phyloP scores from a whole-genome alignment of 108 stramenopile genomes.

The Cyclotella sp. region DNA sequence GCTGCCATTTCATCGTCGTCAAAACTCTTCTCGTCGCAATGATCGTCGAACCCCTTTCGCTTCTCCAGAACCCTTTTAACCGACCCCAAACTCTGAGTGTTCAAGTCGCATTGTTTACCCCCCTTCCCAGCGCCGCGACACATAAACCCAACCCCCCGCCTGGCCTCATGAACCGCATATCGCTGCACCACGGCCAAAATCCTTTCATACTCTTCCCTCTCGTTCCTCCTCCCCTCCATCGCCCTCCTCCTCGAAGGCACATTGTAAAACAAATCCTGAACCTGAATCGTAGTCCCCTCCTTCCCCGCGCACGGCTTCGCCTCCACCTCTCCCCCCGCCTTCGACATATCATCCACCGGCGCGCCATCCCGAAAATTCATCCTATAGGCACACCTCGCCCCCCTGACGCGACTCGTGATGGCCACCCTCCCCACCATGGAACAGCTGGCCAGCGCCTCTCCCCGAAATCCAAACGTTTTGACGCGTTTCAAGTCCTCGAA shows the following conservation, averaged over 20 bases:
- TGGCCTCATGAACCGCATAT: slow-evolving; percentile 92
- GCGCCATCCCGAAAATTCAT: slow-evolving; percentile 86
- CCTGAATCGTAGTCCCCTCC: slow-evolving; percentile 91
- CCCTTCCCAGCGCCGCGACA: slow-evolving; percentile 64
- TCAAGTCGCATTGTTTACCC: slow-evolving; percentile 60
- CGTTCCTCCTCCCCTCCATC: slow-evolving; percentile 59
- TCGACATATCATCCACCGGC: slow-evolving; percentile 11
- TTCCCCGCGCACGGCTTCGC: slow-evolving; percentile 90
- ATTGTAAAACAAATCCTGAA: slow-evolving; percentile 97
- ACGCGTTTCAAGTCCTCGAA: slow-evolving; percentile 86
- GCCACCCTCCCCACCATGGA: slow-evolving; percentile 70
- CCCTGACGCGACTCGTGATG: slow-evolving; percentile 51
- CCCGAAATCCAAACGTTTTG: slow-evolving; percentile 97
- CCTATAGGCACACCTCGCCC: slow-evolving; percentile 66
- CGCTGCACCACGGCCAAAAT: slow-evolving; percentile 85
- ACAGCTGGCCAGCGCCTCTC: slow-evolving; percentile 92
- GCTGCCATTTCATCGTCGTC: slow-evolving; percentile 42
- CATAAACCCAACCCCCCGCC: slow-evolving; percentile 82
- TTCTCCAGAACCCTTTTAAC: slow-evolving; percentile 53
- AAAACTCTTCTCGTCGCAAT: slow-evolving; percentile 1
- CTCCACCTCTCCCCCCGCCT: neutral
- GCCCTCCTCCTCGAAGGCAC: slow-evolving; percentile 86
- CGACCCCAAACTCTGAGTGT: slow-evolving; percentile 62
- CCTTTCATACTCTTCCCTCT: slow-evolving; percentile 87
- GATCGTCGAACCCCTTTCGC: slow-evolving; percentile 31